Evolutionary conservation across 345 rosid genomes (phyloP).

Genomic region (Sisymbrium altissimum): DNA sequence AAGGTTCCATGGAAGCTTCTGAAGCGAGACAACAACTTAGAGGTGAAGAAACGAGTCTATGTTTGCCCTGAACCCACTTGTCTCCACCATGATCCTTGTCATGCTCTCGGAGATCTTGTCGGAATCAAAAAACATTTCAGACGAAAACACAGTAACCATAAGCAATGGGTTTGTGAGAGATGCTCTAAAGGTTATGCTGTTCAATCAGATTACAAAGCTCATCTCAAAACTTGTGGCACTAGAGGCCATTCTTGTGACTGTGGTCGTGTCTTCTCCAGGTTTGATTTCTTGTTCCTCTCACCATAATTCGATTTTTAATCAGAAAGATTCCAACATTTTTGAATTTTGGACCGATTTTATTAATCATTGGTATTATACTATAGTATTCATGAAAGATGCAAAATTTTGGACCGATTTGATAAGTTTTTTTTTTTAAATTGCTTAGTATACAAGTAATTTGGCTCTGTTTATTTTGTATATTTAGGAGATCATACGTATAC

Average conservation of each 20-base stretch:
- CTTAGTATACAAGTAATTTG: neutral
- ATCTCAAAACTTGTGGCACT: slow-evolving; percentile 85
- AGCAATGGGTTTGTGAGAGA: slow-evolving; percentile 79
- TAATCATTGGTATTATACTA: slow-evolving; percentile 2
- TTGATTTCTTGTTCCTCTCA: slow-evolving; percentile 5
- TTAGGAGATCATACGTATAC: neutral
- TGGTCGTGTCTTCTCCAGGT: slow-evolving; percentile 94
- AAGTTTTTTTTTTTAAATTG: no score
- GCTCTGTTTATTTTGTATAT: slow-evolving; percentile 9
- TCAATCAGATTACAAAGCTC: slow-evolving; percentile 88
- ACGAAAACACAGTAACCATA: slow-evolving; percentile 73
- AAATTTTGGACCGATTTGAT: slow-evolving; percentile 5
- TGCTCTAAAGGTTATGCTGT: slow-evolving; percentile 84
- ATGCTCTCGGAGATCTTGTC: slow-evolving; percentile 82
- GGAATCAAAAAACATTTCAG: slow-evolving; percentile 80
- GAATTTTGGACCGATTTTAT: neutral
- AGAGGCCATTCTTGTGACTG: slow-evolving; percentile 90
- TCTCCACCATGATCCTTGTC: slow-evolving; percentile 82
- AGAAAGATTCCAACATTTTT: neutral
- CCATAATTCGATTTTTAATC: neutral
- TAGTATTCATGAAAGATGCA: slow-evolving; percentile 11
- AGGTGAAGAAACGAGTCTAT: slow-evolving; percentile 69
- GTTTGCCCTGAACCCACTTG: slow-evolving; percentile 81
- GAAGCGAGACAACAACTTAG: slow-evolving; percentile 61
- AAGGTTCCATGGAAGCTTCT: slow-evolving; percentile 87